These are phyloP conservation scores for Elsinoe fawcettii DNA, from an alignment of 2,329 filamentous ascomycete genomes.

Conservation along the genomic window DNA sequence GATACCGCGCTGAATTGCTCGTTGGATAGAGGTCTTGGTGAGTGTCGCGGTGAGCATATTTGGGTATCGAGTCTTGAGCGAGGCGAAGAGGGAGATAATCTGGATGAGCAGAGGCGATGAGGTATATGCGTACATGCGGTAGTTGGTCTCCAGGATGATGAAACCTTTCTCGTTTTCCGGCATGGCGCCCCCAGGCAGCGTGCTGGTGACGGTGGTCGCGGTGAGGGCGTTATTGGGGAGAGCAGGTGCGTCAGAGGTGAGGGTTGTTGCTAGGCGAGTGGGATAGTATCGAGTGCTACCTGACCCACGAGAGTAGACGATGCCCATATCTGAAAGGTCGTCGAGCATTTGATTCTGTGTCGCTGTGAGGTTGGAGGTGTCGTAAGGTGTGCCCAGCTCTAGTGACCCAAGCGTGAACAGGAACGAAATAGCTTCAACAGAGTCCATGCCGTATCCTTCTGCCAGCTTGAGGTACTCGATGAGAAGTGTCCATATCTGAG, in stretches of 20 bases:
- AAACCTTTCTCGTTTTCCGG: slow-evolving; percentile 57
- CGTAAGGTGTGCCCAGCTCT: slow-evolving; percentile 85
- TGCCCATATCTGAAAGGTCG: slow-evolving; percentile 82
- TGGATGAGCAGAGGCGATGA: slow-evolving; percentile 89
- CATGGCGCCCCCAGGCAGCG: slow-evolving; percentile 25
- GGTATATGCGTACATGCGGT: slow-evolving; percentile 94
- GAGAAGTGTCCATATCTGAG: slow-evolving; percentile 92
- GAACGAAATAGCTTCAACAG: slow-evolving; percentile 90
- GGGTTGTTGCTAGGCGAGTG: slow-evolving; percentile 84
- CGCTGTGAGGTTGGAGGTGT: slow-evolving; percentile 71
- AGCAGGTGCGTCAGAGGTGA: slow-evolving; percentile 69
- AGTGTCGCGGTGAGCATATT: slow-evolving; percentile 91
- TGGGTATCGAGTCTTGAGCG: slow-evolving; percentile 81
- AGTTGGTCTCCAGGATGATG: slow-evolving; percentile 97
- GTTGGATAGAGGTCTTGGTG: slow-evolving; percentile 78
- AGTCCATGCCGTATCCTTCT: slow-evolving; percentile 56
- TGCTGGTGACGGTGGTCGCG: slow-evolving; percentile 51
- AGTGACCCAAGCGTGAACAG: slow-evolving; percentile 91
- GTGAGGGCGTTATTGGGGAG: slow-evolving; percentile 62
- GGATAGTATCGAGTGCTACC: slow-evolving; percentile 62
- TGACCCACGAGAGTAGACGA: slow-evolving; percentile 60
- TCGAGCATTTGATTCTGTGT: slow-evolving; percentile 84
- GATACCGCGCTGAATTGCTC: slow-evolving; percentile 83
- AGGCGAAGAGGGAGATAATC: slow-evolving; percentile 81
- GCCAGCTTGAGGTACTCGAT: slow-evolving; percentile 88